Percentiles rank a stretch among this genome's conserved stretches.
These are phyloP conservation scores for Entrophospora sp. DNA, from an alignment of 192 early-diverging fungal genomes.

Conservation along the genomic window DNA sequence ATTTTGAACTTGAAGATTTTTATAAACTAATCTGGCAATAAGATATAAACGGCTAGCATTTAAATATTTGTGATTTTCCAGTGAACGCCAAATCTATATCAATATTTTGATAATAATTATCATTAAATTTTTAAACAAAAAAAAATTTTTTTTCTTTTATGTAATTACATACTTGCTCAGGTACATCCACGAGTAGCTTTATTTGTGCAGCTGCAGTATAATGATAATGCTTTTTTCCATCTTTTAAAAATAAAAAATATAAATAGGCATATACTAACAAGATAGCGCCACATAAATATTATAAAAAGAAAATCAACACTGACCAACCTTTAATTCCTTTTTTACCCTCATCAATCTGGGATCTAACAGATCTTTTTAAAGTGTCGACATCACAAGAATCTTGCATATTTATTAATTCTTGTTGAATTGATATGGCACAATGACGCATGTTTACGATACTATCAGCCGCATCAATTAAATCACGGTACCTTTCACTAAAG, in stretches of 20 bases:
- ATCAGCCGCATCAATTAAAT: conserved; percentile 78
- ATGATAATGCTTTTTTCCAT: conserved; percentile 45
- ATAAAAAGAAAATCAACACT: not conserved
- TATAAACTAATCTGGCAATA: conserved; percentile 59
- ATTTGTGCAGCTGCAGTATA: conserved; percentile 72
- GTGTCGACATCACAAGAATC: conserved; percentile 45
- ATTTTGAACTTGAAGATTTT: conserved; percentile 48
- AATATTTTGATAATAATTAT: conserved; percentile 1
- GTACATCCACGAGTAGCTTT: conserved; percentile 75
- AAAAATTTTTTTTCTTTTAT: not conserved
- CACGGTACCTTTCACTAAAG: conserved; percentile 72
- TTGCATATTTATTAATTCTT: conserved; percentile 49
- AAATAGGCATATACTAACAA: too few species aligned
- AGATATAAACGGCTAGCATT: conserved; percentile 61
- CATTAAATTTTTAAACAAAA: not conserved
- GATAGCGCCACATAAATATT: too few species aligned
- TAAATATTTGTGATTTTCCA: conserved; percentile 63
- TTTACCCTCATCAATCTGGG: conserved; percentile 32
- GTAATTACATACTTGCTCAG: conserved; percentile 60
- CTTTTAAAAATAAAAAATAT: conserved; percentile 22
- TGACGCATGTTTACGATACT: conserved; percentile 64
- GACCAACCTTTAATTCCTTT: conserved; percentile 31
- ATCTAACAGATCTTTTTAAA: conserved; percentile 37
- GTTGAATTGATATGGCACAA: conserved; percentile 42
- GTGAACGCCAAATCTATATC: conserved; percentile 67